Evolutionary conservation across 1,284 basidiomycete species (phyloP), one percentile per base, ranked within the genome.

Genomic region (Ganoderma lucidum): DNA sequence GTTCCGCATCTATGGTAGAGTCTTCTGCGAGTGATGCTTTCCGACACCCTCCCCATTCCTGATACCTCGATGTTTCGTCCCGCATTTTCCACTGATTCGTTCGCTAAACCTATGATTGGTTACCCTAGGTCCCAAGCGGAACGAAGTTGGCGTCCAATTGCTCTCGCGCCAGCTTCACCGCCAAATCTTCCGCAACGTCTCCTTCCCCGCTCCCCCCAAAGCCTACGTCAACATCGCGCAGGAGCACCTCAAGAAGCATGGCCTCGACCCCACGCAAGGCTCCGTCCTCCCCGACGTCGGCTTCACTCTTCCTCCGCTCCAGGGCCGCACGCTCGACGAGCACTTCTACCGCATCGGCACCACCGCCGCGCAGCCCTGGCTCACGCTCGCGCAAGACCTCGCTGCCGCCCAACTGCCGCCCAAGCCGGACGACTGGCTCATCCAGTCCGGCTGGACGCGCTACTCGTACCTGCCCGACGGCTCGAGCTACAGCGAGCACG

Each of bases 131-230:
- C 88, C 85, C 65, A 89, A 90, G 78, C 88, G 95, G 64, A 98
- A 98, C 77, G 89, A 94, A 73, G 86, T 96, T 42, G 96, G 97
- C 23, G 97, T 99, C 2, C 97, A 99, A 79, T 88, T 99, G 63
- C 89, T 99, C 41, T 95, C 96, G 3, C 86, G 89, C 6, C 83
- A 84, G 37, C 82, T 98, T 19, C 96, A 97, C 80, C 78, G 84
- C 5, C 97, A 98, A 78, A 86, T 98, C 67, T 99, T 99, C 80
- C 91, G 90, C 61, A 88, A 92, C 68, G 80, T 85, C 35, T 82
- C 88, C 1, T 90, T 93, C 62, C 92, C 91, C 1, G 73, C 86
- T 0, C 91, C 95, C 10, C 85, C 90, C 1, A 75, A 83, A 10
- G 77, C 87, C 0, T 92, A 90, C 71, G 83, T 96, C 59, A 88